phyloP scores from a whole-genome alignment of 352 stramenopile genomes.

The Phytopythium vexans region DNA sequence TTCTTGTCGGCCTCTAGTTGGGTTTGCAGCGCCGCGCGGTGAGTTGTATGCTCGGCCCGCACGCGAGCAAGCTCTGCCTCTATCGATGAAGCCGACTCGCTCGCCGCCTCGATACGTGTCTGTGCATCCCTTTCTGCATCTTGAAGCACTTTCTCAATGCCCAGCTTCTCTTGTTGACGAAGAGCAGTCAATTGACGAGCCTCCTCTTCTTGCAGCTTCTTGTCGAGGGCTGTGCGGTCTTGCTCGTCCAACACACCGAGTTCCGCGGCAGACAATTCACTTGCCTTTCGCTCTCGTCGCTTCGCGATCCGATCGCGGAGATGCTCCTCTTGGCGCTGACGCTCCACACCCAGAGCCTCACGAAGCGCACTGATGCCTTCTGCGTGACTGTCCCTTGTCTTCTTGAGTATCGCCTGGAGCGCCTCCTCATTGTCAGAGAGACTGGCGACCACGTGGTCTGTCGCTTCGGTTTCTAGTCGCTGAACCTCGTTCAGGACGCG shows the following conservation, averaged over 20 bases:
- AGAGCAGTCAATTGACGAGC: neutral
- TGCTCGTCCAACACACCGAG: constrained; percentile 3
- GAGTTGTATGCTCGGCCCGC: constrained; percentile 15
- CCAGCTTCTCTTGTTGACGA: neutral
- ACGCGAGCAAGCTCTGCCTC: constrained; percentile 19
- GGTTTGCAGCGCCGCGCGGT: constrained; percentile 15
- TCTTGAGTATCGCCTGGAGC: constrained; percentile 16
- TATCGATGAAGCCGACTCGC: neutral
- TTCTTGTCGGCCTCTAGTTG: constrained; percentile 20
- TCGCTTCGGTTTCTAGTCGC: constrained; percentile 5
- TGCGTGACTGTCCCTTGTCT: constrained; percentile 13
- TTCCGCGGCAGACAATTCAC: neutral
- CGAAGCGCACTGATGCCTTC: constrained; percentile 14
- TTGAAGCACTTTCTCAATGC: neutral
- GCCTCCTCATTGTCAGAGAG: constrained; percentile 10
- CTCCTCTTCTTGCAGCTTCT: constrained; percentile 4
- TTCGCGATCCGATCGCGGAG: constrained; percentile 23
- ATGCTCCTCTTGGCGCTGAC: constrained; percentile 23
- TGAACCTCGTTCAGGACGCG: constrained; percentile 14
- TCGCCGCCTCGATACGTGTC: neutral
- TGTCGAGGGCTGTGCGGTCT: constrained; percentile 1
- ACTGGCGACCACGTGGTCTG: constrained; percentile 12
- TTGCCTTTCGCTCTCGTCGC: constrained; percentile 9
- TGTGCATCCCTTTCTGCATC: neutral
- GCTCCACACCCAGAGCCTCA: constrained; percentile 18